Base-by-base conservation (phyloP, 192 early-diverging fungal species). In the Entomortierella beljakovae region DNA sequence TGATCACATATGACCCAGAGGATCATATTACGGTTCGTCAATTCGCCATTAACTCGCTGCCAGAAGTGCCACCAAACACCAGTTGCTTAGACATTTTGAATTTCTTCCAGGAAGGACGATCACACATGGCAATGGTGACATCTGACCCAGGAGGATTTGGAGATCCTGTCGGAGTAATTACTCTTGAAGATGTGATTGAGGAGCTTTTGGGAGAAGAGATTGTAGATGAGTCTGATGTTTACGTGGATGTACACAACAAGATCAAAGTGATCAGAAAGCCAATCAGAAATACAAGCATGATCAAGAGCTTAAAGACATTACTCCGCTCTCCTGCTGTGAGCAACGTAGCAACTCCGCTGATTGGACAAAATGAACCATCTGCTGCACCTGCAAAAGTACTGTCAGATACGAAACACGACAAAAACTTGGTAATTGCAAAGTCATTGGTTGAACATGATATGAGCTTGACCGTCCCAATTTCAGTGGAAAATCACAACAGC, bases 151-250 rank as follows among this genome's bases (percentile, higher is more conserved):
- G 88, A n/a, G 64, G 86, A 75, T 67, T 86, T 13, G 74, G 83
- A 15, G 85, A 82, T 29, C 89, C 89, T 7, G 81, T 92, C 16
- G 93, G 93, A 25, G 88, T 93, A n/a, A 90, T 94, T 38, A 94
- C 93, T 1, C 80, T 94, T 34, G 93, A 94, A 64, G 93, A 94
- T 70, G 91, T 94, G 25, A 94, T 94, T 63, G 93, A 95, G 79
- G 93, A 93, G 70, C 77, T 95, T 29, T 90, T 95, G 68, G 91
- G 91, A 40, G 93, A 95, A 70, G 91, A 94, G 67, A 94, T 94
- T 65, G 85, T 94, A 34, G 93, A 94, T 67, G 93, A 94, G 66
- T 93, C 93, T 2, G 93, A 93, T 69, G 92, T 89, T 28, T 83
- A 83, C 57, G 82, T 83, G 40, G 82, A 83, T 50, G 67, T 86